These are phyloP conservation scores for Thielaviopsis populi DNA, from an alignment of 2,329 filamentous ascomycete species.

Conservation along the genomic window DNA sequence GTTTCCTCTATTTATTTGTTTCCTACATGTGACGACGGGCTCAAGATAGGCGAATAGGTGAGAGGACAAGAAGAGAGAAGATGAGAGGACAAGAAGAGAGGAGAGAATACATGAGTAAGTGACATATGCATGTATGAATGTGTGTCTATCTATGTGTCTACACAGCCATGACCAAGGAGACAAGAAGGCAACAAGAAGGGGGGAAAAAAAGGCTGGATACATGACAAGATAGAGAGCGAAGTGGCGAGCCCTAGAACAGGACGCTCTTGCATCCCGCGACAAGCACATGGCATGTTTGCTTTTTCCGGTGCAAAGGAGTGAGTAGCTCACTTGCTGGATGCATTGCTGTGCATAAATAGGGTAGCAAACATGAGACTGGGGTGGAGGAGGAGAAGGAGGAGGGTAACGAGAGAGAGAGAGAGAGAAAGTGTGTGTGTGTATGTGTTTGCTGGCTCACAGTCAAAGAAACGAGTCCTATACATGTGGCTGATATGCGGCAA, in stretches of 20 bases:
- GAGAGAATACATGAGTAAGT: background rate
- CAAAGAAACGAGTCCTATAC: too few species aligned
- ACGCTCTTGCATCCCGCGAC: background rate
- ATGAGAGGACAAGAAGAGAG: background rate
- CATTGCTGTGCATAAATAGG: background rate
- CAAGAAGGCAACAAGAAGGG: background rate
- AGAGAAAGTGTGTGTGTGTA: too few species aligned
- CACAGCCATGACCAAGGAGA: background rate
- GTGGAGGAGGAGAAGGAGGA: too few species aligned
- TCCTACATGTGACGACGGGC: background rate
- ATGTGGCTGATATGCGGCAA: too few species aligned
- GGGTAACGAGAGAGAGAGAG: too few species aligned
- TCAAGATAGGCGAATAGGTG: too few species aligned
- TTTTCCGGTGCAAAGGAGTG: background rate
- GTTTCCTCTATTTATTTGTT: background rate
- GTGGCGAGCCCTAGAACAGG: background rate
- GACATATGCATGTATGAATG: background rate
- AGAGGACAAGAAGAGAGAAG: too few species aligned
- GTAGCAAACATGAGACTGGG: background rate
- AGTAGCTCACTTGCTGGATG: background rate
- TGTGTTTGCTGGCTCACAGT: too few species aligned
- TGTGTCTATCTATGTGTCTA: too few species aligned
- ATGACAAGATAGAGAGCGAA: background rate
- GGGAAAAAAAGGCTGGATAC: too few species aligned
- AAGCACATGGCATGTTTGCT: background rate